phyloP scores from a whole-genome alignment of 176 grass and related monocot species.

The Phragmites australis region DNA sequence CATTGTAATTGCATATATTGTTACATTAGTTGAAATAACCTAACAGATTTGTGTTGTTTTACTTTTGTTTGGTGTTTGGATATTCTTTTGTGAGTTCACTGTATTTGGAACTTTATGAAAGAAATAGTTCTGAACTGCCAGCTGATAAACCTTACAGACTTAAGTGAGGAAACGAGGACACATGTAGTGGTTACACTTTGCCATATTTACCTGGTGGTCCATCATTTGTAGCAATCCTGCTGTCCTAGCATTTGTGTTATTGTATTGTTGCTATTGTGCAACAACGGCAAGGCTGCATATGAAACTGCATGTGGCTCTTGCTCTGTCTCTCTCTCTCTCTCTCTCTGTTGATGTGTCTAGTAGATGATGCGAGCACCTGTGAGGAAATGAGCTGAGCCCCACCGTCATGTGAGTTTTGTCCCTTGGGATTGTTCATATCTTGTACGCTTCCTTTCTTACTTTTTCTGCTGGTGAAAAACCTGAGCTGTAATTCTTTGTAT shows the following conservation, averaged over 20 bases:
- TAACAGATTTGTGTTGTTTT: not conserved
- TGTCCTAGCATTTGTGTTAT: constrained; percentile 12
- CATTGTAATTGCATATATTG: not conserved
- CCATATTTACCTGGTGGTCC: not conserved
- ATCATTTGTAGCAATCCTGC: not conserved
- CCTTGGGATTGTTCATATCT: constrained; percentile 7
- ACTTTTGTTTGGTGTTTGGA: not conserved
- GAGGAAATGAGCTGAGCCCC: constrained; percentile 30
- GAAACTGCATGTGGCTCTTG: constrained; percentile 25
- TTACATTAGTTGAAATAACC: not conserved
- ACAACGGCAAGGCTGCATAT: constrained; percentile 21
- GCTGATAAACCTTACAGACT: constrained; percentile 18
- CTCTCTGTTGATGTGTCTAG: constrained; percentile 27
- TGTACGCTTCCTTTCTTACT: constrained; percentile 13
- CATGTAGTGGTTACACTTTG: constrained; percentile 4
- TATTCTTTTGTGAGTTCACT: not conserved
- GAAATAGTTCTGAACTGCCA: not conserved
- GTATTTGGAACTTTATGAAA: not conserved
- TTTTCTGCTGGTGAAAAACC: not conserved
- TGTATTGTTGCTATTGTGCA: constrained; percentile 3
- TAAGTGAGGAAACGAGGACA: not conserved
- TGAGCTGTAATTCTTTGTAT: constrained; percentile 9
- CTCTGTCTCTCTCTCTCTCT: constrained; percentile 40
- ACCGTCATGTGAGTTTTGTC: constrained; percentile 39
- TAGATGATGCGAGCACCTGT: constrained; percentile 26